Evolutionary conservation across 2,329 filamentous ascomycete species (phyloP), one percentile per base, ranked within the genome.

Genomic region (Penicillium digitatum): DNA sequence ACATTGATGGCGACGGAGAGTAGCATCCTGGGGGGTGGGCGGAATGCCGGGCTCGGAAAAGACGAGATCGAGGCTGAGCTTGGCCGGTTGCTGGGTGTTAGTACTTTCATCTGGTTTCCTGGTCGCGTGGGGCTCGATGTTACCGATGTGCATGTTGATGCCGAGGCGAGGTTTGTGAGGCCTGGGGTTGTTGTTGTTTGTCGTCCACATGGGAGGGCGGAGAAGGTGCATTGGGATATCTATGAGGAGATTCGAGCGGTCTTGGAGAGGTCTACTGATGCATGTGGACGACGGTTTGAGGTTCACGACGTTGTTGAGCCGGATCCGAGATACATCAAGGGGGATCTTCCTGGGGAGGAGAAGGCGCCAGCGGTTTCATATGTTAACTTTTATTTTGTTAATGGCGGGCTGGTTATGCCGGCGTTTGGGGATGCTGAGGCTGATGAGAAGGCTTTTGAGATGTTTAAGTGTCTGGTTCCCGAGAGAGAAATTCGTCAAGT

Each of bases 131-230:
- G 54, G 11, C 53, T 68, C 6, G 70, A 73, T 62, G 62, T 71
- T 27, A 73, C 70, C 6, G 70, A 72, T 50, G 66, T 62, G 44
- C 70, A 72, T 60, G 59, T 69, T 42, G 68, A 71, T 61, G 68
- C 67, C 9, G 62, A 66, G 48, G 64, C 62, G 11, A 54, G 66
- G 9, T 70, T 71, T 54, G 54, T 66, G 7, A 38, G 56, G 26
- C 66, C 66, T 4, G 64, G 68, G 7, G 60, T 67, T 12, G 66
- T 71, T 12, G 60, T 69, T 27, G 55, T 69, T 3, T 62, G 59
- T 39, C 61, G 60, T 31, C 68, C 68, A n/a, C 57, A 60, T 48
- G 46, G 27, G 6, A 58, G 54, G 22, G 62, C 60, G 12, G 56
- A 59, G 14, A 39, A 48, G 24, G 58, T 62, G 2, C 65, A 58